Conservation (phyloP, 176 grass and related monocot species). For the Tillandsia leiboldiana region DNA sequence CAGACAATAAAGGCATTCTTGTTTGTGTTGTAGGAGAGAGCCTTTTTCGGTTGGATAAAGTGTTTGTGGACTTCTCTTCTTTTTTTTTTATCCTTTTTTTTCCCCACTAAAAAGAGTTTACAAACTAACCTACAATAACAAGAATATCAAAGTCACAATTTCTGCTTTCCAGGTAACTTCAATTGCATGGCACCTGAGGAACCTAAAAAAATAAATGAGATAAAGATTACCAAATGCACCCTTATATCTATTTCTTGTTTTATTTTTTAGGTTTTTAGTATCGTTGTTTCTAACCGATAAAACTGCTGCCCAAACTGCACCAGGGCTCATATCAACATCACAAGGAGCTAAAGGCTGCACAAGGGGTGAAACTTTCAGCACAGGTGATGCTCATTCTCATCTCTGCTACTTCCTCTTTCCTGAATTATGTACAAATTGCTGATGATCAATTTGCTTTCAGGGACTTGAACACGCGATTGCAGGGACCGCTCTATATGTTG, state of each 20-base stretch:
- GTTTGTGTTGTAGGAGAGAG: too few relatives aligned
- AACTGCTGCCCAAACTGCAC: constrained; percentile 7
- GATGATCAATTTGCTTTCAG: constrained; percentile 24
- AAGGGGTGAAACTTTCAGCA: constrained; percentile 87
- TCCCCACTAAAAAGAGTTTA: too few relatives aligned
- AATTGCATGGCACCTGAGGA: not conserved
- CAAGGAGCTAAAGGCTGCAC: constrained; percentile 85
- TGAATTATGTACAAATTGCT: not conserved
- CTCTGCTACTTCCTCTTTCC: constrained; percentile 9
- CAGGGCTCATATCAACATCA: constrained; percentile 81
- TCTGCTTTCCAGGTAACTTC: too few relatives aligned
- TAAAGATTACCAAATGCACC: not conserved
- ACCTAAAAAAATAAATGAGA: not conserved
- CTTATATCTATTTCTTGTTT: not conserved
- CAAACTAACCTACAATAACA: too few relatives aligned
- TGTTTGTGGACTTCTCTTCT: too few relatives aligned
- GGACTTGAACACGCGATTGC: constrained; percentile 91
- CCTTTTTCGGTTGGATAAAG: too few relatives aligned
- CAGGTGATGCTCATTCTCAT: constrained; percentile 38
- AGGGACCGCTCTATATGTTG: constrained; percentile 73
- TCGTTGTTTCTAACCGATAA: not conserved
- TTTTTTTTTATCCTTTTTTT: too few relatives aligned
- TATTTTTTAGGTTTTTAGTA: constrained; percentile 10
- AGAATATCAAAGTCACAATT: too few relatives aligned
- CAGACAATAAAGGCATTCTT: too few relatives aligned